Conservation (phyloP, 108 stramenopile species). For the Schizochytrium sp. region DNA sequence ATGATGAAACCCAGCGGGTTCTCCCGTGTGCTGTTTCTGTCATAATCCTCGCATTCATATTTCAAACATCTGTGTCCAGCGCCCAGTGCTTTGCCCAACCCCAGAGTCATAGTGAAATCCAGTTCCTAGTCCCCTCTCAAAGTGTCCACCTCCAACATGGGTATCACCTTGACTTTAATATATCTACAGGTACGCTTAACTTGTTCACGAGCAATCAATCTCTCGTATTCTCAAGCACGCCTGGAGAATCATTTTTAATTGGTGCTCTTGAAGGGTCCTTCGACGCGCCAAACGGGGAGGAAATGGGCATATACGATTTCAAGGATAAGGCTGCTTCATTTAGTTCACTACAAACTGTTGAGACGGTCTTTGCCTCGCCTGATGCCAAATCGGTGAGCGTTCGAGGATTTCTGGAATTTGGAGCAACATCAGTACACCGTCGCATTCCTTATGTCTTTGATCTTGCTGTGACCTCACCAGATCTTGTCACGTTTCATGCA, state of each 20-base stretch:
- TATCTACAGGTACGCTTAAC: too few relatives aligned
- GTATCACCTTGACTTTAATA: too few relatives aligned
- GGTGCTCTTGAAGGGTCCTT: constrained; percentile 15
- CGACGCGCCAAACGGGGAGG: constrained; percentile 50
- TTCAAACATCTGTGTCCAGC: constrained; percentile 6
- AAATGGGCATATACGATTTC: constrained; percentile 48
- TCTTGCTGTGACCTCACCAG: too few relatives aligned
- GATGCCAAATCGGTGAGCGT: constrained; percentile 6
- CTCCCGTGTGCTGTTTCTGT: background rate
- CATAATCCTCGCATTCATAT: background rate
- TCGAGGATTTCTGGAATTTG: background rate
- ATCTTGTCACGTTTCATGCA: too few relatives aligned
- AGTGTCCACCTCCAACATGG: background rate
- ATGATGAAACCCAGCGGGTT: background rate
- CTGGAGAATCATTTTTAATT: background rate
- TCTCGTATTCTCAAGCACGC: background rate
- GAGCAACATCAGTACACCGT: too few relatives aligned
- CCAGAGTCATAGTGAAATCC: background rate
- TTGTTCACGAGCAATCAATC: too few relatives aligned
- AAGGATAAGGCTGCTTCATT: background rate
- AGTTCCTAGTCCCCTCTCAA: background rate
- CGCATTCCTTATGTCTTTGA: too few relatives aligned
- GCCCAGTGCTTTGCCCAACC: constrained; percentile 41
- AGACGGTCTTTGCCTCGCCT: background rate
- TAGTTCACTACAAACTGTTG: constrained; percentile 7